Percentiles rank a stretch among this genome's conserved stretches.
Conservation (phyloP, 257 asterid genomes). For the Primulina eburnea region DNA sequence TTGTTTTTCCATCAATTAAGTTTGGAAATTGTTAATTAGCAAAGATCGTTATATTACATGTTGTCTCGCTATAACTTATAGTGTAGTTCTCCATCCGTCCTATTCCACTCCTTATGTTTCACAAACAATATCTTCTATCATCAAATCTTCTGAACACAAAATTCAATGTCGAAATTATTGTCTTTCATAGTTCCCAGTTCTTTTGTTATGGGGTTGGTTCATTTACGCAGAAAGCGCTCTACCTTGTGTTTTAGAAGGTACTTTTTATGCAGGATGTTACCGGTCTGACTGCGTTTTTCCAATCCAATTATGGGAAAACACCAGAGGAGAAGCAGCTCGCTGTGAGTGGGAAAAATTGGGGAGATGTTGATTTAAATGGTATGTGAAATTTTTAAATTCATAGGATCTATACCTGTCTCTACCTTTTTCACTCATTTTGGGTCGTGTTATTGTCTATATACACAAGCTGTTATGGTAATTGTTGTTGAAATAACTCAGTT, state of each 20-base stretch:
- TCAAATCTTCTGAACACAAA: constrained; percentile 4
- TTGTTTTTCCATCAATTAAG: neutral
- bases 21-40: neutral
- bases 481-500: neutral
- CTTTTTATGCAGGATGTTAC: constrained; percentile 65
- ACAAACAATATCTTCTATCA: constrained; percentile 8
- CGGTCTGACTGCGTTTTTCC: constrained; percentile 68
- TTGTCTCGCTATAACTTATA: neutral
- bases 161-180: neutral
- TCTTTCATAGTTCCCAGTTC: neutral
- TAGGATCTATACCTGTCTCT: constrained; percentile 6
- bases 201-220: neutral
- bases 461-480: neutral
- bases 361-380: constrained; percentile 95
- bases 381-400: constrained; percentile 16
- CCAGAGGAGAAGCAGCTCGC: constrained; percentile 96
- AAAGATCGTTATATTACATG: neutral
- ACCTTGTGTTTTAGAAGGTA: constrained; percentile 21
- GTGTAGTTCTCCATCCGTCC: neutral
- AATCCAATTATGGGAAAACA: constrained; percentile 55
- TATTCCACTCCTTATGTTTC: neutral
- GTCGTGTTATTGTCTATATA: neutral
- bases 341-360: constrained; percentile 96
- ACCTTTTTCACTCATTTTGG: neutral
- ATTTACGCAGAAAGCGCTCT: neutral